Percentiles rank a stretch among this genome's conserved stretches.
Conservation (phyloP, 2,329 filamentous ascomycete genomes). For the Hymenoscyphus infarciens region DNA sequence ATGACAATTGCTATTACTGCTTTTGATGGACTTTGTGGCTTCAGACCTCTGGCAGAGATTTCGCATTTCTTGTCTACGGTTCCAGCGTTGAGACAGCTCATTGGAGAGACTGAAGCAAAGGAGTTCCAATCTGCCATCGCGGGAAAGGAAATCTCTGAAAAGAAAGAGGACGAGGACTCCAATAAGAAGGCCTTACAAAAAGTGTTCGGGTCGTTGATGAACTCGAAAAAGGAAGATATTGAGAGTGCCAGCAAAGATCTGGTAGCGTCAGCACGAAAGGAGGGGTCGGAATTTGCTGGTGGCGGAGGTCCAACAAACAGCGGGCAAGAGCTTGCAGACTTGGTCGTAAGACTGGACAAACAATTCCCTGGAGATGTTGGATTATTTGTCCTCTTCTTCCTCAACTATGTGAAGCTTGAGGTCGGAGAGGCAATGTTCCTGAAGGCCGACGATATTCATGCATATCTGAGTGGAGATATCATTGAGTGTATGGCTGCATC, state of each 20-base stretch:
- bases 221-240: slow-evolving; percentile 64
- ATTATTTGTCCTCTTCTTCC: slow-evolving; percentile 92
- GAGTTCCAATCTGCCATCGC: slow-evolving; percentile 52
- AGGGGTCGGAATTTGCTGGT: slow-evolving; percentile 70
- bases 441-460: slow-evolving; percentile 94
- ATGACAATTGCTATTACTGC: slow-evolving; percentile 98
- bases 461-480: slow-evolving; percentile 89
- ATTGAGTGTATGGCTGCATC: slow-evolving; percentile 99
- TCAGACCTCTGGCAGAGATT: slow-evolving; percentile 84
- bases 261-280: slow-evolving; percentile 64
- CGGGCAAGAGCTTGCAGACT: slow-evolving; percentile 68
- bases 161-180: slow-evolving; percentile 41
- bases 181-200: slow-evolving; percentile 78
- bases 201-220: slow-evolving; percentile 78
- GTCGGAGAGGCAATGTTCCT: slow-evolving; percentile 95
- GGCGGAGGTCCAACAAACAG: slow-evolving; percentile 64
- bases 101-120: slow-evolving; percentile 61
- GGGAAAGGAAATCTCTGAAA: slow-evolving; percentile 46
- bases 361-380: slow-evolving; percentile 91
- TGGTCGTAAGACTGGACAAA: slow-evolving; percentile 72
- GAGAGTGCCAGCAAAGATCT: slow-evolving; percentile 64
- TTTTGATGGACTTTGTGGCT: slow-evolving; percentile 94
- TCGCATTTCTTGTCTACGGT: slow-evolving; percentile 68
- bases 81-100: slow-evolving; percentile 59
- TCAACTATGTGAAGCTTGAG: slow-evolving; percentile 87